Conservation (phyloP, 305 asterid species). For the Euphrasia arctica region DNA sequence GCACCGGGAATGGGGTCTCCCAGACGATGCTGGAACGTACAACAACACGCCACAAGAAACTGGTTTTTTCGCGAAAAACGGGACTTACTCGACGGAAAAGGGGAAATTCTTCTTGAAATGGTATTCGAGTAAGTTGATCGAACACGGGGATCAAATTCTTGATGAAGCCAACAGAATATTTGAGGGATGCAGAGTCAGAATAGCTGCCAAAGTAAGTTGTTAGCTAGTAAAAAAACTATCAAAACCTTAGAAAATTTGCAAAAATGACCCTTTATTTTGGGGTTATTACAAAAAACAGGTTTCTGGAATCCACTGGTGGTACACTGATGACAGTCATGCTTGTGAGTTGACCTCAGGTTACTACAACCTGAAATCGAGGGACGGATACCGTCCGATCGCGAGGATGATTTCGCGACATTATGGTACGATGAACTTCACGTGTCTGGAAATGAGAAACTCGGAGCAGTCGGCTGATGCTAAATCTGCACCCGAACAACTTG, state of each 20-base stretch:
- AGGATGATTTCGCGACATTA: conserved; percentile 59
- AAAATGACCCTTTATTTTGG: too few relatives aligned
- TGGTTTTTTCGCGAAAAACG: conserved; percentile 46
- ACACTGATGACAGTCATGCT: conserved; percentile 56
- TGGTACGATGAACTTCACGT: conserved; percentile 64
- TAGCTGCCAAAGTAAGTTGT: conserved; percentile 49
- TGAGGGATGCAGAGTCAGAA: conserved; percentile 45
- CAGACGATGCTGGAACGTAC: conserved; percentile 65
- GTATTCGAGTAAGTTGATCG: conserved; percentile 62
- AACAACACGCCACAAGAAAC: conserved; percentile 57
- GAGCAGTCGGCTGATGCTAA: conserved; percentile 58
- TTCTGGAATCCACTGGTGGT: conserved; percentile 87
- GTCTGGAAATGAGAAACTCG: conserved; percentile 68
- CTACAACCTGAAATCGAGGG: conserved; percentile 52
- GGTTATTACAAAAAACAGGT: conserved; percentile 33
- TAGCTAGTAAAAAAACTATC: neutral
- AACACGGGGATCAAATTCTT: conserved; percentile 73
- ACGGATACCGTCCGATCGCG: conserved; percentile 72
- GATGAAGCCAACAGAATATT: conserved; percentile 58
- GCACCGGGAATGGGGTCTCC: conserved; percentile 57
- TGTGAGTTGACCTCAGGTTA: conserved; percentile 74
- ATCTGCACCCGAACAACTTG: conserved; percentile 70
- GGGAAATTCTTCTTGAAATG: conserved; percentile 67
- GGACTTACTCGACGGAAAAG: conserved; percentile 56
- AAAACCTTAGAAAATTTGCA: too few relatives aligned